A percentile compares a stretch with the other conserved stretches of the same genome.
phyloP scores from a whole-genome alignment of 2,329 filamentous ascomycete species.

The Exophiala spinifera region DNA sequence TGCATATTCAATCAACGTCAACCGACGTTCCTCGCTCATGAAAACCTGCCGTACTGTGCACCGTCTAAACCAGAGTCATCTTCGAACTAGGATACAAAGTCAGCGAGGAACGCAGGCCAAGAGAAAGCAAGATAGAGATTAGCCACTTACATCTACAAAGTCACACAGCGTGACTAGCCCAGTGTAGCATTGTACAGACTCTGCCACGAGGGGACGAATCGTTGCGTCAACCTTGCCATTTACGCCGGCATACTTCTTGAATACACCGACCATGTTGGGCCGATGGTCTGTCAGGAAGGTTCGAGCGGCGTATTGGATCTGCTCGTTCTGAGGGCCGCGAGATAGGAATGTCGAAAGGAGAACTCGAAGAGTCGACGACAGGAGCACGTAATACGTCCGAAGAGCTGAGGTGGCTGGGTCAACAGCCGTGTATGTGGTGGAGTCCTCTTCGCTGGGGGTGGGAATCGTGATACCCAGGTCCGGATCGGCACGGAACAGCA shows the following conservation, averaged over 20 bases:
- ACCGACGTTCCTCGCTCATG: too few relatives aligned
- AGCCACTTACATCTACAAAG: slow-evolving; percentile 22
- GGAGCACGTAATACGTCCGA: slow-evolving; percentile 76
- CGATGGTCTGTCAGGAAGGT: slow-evolving; percentile 80
- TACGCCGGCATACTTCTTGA: slow-evolving; percentile 84
- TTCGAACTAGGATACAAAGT: background rate
- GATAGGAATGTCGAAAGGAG: slow-evolving; percentile 78
- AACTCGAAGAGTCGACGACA: slow-evolving; percentile 76
- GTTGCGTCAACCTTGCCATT: slow-evolving; percentile 45
- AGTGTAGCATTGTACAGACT: slow-evolving; percentile 26
- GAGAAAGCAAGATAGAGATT: background rate
- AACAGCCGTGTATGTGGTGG: background rate
- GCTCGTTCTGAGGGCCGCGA: slow-evolving; percentile 74
- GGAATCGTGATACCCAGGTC: slow-evolving; percentile 69
- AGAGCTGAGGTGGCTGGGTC: slow-evolving; percentile 62
- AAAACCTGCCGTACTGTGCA: too few relatives aligned
- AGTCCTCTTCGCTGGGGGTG: slow-evolving; percentile 1
- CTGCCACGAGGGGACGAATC: slow-evolving; percentile 17
- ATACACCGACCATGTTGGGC: slow-evolving; percentile 77
- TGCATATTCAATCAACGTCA: too few relatives aligned
- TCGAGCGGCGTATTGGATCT: slow-evolving; percentile 68
- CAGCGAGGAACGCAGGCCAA: background rate
- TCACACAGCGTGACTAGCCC: slow-evolving; percentile 23
- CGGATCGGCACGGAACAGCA: slow-evolving; percentile 85
- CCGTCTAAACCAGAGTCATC: too few relatives aligned